Percentiles rank a stretch among this genome's conserved stretches.
phyloP scores from a whole-genome alignment of 768 basidiomycete species.

The Tylopilus vinaceipallidus region DNA sequence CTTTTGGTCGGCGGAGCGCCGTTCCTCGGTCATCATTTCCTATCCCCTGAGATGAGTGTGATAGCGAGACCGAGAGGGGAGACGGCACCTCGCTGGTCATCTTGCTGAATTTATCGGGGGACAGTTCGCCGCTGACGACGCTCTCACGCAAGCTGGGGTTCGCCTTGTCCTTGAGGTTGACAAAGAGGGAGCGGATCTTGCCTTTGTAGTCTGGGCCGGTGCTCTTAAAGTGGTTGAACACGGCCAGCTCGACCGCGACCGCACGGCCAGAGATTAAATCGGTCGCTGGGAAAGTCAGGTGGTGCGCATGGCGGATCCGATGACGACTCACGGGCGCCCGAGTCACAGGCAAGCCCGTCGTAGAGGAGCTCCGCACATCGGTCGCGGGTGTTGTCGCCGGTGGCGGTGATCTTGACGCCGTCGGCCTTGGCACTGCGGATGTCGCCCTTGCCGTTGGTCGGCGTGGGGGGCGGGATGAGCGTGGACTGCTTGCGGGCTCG shows the following conservation, averaged over 20 bases:
- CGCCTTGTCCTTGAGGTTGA: constrained; percentile 94
- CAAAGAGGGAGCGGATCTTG: constrained; percentile 85
- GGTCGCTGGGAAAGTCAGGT: constrained; percentile 44
- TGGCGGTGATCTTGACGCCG: constrained; percentile 51
- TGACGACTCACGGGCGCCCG: constrained; percentile 73
- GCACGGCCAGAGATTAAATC: constrained; percentile 69
- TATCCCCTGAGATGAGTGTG: constrained; percentile 37
- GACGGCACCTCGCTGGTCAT: constrained; percentile 75
- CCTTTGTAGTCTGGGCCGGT: constrained; percentile 56
- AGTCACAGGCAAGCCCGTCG: constrained; percentile 85
- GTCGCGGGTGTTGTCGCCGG: constrained; percentile 76
- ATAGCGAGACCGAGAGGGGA: not conserved
- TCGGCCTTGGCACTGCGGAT: constrained; percentile 69
- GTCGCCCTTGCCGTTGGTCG: constrained; percentile 34
- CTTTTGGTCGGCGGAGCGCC: constrained; percentile 78
- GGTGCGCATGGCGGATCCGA: no score
- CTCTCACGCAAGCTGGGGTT: constrained; percentile 85
- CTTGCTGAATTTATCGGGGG: constrained; percentile 63
- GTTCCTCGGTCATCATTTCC: constrained; percentile 97
- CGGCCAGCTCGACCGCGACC: constrained; percentile 66
- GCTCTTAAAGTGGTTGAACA: constrained; percentile 44
- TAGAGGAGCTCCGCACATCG: constrained; percentile 89
- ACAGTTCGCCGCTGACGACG: constrained; percentile 79
- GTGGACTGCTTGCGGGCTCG: constrained; percentile 35
- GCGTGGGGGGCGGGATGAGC: constrained; percentile 38